phyloP scores from a whole-genome alignment of 2,329 filamentous ascomycete genomes.

The Metarhizium humberi region DNA sequence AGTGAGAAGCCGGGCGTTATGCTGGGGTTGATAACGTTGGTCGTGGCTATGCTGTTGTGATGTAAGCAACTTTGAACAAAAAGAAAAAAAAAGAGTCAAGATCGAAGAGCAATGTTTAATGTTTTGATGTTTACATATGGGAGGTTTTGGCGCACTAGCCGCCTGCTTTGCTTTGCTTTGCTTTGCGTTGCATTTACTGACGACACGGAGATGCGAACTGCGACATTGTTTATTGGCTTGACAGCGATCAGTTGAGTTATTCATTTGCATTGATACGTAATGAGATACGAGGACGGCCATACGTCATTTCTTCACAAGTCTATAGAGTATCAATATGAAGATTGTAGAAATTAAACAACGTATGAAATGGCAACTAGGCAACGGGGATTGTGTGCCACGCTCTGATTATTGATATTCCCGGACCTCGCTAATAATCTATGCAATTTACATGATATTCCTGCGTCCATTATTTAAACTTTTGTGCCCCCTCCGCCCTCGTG shows the following conservation, averaged over 20 bases:
- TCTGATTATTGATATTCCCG: background rate
- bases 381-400: background rate
- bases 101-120: background rate
- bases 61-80: background rate
- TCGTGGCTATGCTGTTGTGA: slow-evolving; percentile 3
- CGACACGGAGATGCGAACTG: background rate
- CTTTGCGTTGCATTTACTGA: background rate
- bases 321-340: background rate
- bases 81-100: background rate
- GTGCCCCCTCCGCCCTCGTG: background rate
- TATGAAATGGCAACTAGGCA: background rate
- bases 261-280: background rate
- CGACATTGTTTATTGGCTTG: background rate
- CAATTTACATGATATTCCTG: background rate
- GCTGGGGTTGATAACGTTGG: slow-evolving; percentile 1
- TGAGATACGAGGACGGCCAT: background rate
- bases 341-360: background rate
- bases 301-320: background rate
- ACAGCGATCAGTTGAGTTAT: background rate
- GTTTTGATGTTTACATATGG: background rate
- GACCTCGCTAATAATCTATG: background rate
- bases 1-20: background rate
- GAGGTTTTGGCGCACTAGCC: background rate
- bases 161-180: background rate
- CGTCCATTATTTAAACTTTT: too few relatives aligned